Percentiles rank a stretch among this genome's conserved stretches.
Evolutionary conservation across 306 rosid species (phyloP).

Genomic region (Castanea crenata): DNA sequence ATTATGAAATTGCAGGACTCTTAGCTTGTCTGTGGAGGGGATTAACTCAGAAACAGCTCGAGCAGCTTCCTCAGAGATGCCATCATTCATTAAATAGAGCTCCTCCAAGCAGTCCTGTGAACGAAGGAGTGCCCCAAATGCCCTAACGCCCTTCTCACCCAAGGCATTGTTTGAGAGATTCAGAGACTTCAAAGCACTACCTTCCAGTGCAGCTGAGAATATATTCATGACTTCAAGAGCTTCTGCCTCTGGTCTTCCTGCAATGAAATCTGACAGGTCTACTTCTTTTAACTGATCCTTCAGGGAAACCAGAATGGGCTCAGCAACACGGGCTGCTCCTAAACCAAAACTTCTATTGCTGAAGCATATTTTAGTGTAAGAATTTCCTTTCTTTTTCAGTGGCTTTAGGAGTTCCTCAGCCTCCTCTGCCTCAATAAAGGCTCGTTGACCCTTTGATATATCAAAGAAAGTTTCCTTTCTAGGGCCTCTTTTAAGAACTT

Average conservation of each 20-base stretch:
- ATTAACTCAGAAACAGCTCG: constrained; percentile 70
- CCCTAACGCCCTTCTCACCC: constrained; percentile 92
- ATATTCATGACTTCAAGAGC: constrained; percentile 76
- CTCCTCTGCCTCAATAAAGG: constrained; percentile 79
- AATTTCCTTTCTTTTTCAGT: constrained; percentile 61
- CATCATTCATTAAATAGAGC: constrained; percentile 82
- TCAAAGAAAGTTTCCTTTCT: constrained; percentile 54
- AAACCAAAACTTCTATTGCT: constrained; percentile 86
- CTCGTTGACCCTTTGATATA: constrained; percentile 72
- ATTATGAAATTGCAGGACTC: constrained; percentile 73
- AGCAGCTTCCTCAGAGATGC: constrained; percentile 91
- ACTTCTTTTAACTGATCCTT: constrained; percentile 78
- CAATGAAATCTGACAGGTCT: constrained; percentile 79
- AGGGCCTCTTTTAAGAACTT: constrained; percentile 72
- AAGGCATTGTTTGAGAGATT: constrained; percentile 84
- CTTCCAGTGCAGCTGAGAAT: constrained; percentile 75
- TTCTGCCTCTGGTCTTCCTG: constrained; percentile 82
- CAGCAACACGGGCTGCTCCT: constrained; percentile 66
- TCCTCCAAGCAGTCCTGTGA: constrained; percentile 75
- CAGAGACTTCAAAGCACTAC: constrained; percentile 59
- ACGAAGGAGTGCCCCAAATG: constrained; percentile 75
- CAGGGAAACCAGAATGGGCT: constrained; percentile 61
- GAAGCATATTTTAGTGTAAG: constrained; percentile 88
- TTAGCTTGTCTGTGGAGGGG: constrained; percentile 79
- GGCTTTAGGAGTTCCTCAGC: constrained; percentile 71